Evolutionary conservation across 2,329 filamentous ascomycete species (phyloP), one percentile per base, ranked within the genome.

Genomic region (Phaeosphaeria sp.): DNA sequence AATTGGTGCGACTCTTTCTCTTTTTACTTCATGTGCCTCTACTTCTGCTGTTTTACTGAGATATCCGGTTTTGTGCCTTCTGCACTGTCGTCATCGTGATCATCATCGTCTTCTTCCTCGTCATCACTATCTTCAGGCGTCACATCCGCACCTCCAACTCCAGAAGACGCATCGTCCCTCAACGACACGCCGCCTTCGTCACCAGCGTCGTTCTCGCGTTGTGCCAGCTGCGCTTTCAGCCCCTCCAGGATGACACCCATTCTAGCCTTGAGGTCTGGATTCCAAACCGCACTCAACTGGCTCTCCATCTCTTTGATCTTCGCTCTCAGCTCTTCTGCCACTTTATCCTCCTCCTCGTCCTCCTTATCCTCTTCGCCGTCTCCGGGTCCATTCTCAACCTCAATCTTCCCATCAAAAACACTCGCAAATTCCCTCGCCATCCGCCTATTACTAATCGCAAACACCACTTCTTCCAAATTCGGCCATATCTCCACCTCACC

Each of bases 361-460:
- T n/a, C n/a, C n/a, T 18, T 65, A 1, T 68, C 66, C 1, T 64
- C 59, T 1, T 72, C 77, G 2, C 76, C 76, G 58, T 57, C 51
- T 1, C 57, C 76, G 9, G 76, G 74, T 56, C 81, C 77, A 74
- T 78, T 11, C 67, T 80, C 59, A 44, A 74, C 59, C 7, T 70
- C 63, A 6, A 81, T 51, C 1, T 73, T 74, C 25, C 77, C 71
- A 0, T 80, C 82, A 69, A 86, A 87, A 0, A 77, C 80, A 4
- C 65, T 63, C 8, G 78, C 78, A 63, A 89, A 89, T 0, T 81
- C 79, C 13, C 75, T 74, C 0, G 86, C 84, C 78, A 86, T 82
- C 3, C 77, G 78, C 0, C 67, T 61, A 56, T 86, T 82, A 11
- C 81, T 80, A 61, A 89, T 85, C 0, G 86, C 86, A 69, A 89